Evolutionary conservation across 2,329 filamentous ascomycete genomes (phyloP), one percentile per base, ranked within the genome.

Genomic region (Colletotrichum salicis): DNA sequence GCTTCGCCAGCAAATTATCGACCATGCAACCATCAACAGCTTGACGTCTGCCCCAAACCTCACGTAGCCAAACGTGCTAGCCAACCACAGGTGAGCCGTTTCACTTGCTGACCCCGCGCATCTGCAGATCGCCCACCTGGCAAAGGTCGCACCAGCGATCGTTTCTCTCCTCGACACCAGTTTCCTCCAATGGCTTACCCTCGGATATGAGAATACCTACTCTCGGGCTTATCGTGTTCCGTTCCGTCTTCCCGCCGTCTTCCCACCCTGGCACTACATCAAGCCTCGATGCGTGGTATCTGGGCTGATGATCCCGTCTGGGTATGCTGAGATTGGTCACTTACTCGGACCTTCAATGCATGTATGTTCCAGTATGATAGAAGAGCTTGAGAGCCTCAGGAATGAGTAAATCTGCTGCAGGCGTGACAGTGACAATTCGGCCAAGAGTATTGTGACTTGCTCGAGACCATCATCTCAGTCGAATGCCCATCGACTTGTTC

Each of bases 401-500:
- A 11, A 2, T 48, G 19, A 4, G 41, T 48, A 10, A 48, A 48
- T 8, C 4, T 27, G 27, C 27, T 48, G 41, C 19, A 48, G 6
- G 41, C 41, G 1, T 48, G 19, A 3, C 15, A 48, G 33, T 59
- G n/a, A 19, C 22, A 22, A 13, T 11, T n/a, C 27, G 51, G 31
- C 5, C n/a, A 15, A 11, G 35, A 48, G 5, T 22, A 59, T 19
- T 6, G 11, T 7, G 51, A 22, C 12, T 15, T 12, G 11, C 35
- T 3, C 52, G n/a, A 8, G 22, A 56, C 37, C 55, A 52, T 83
- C 79, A 89, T 70, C 88, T 86, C 70, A 92, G 79, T 77, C 91
- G 93, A 54, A 94, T 78, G 1, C 88, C 88, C 91, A 95, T 91
- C 7, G 86, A 91, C 78, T 92, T 89, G 77, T 95, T 95, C 66